These are phyloP conservation scores for Plectosphaerella cucumerina DNA, from an alignment of 2,329 filamentous ascomycete genomes.

Conservation along the genomic window DNA sequence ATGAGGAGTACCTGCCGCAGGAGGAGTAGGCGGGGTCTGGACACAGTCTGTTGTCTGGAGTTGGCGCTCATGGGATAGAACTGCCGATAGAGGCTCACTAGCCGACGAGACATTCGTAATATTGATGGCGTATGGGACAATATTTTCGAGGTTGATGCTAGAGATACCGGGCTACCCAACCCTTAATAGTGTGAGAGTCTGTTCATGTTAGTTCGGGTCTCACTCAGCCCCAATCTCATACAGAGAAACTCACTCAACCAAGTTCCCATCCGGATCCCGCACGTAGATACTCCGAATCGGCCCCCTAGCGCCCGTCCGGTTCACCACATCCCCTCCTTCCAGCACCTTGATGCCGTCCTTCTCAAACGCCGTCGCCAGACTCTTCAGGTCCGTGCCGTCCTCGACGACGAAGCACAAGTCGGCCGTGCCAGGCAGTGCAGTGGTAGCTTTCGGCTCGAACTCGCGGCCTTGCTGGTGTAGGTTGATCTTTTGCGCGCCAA, in stretches of 20 bases:
- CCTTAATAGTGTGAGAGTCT: not conserved
- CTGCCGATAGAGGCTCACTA: too few relatives aligned
- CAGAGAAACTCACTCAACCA: conserved; percentile 52
- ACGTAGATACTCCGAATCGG: conserved; percentile 55
- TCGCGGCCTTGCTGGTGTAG: conserved; percentile 54
- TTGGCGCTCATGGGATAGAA: conserved; percentile 5
- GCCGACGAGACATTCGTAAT: too few relatives aligned
- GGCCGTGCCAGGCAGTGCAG: conserved; percentile 50
- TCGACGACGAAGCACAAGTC: conserved; percentile 58
- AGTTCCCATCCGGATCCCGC: conserved; percentile 57
- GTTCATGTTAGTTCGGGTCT: not conserved
- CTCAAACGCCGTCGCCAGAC: conserved; percentile 36
- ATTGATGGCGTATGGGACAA: too few relatives aligned
- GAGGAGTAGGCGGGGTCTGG: conserved; percentile 38
- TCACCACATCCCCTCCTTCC: conserved; percentile 47
- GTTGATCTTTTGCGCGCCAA: conserved; percentile 58
- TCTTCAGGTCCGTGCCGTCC: conserved; percentile 36
- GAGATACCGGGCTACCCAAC: too few relatives aligned
- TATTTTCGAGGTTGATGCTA: too few relatives aligned
- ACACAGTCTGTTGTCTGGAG: conserved; percentile 47
- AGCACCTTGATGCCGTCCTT: conserved; percentile 41
- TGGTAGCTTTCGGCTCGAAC: conserved; percentile 54
- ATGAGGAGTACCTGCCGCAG: conserved; percentile 75
- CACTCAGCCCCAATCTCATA: not conserved
- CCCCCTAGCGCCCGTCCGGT: conserved; percentile 51